Percentiles rank a stretch among this genome's conserved stretches.
These are phyloP conservation scores for Starmerella sirachaensis DNA, from an alignment of 805 yeast genomes.

Conservation along the genomic window DNA sequence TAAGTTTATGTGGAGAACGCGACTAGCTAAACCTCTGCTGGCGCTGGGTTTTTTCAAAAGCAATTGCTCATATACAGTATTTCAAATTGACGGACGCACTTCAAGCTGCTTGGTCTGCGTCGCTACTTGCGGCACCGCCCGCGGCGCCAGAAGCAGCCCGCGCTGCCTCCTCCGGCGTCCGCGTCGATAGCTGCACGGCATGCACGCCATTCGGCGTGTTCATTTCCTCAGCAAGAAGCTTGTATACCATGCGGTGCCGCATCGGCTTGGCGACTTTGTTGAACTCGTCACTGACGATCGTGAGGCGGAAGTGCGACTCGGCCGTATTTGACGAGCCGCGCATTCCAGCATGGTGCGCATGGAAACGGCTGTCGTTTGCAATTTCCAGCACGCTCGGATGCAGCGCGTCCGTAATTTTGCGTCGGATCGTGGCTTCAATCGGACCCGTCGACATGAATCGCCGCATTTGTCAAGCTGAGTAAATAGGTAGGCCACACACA, in stretches of 20 bases:
- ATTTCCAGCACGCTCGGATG: conserved; percentile 40
- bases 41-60: too few species aligned
- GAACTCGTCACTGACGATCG: conserved; percentile 59
- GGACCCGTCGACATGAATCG: conserved; percentile 24
- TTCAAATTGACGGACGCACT: too few species aligned
- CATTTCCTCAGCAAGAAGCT: conserved; percentile 59
- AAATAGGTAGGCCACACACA: too few species aligned
- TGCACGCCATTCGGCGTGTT: conserved; percentile 56
- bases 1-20: too few species aligned
- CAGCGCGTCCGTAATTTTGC: conserved; percentile 34
- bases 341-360: conserved; percentile 76
- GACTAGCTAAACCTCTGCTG: too few species aligned
- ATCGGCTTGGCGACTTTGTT: conserved; percentile 52
- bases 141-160: too few species aligned
- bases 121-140: neutral
- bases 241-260: conserved; percentile 69
- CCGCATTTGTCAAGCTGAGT: neutral
- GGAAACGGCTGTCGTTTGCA: conserved; percentile 75
- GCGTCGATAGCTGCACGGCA: conserved; percentile 76
- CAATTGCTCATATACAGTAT: too few species aligned
- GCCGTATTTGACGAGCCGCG: conserved; percentile 55
- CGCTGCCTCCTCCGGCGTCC: conserved; percentile 51
- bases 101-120: too few species aligned
- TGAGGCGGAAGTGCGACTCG: conserved; percentile 75
- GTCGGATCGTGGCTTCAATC: conserved; percentile 38